phyloP scores from a whole-genome alignment of 2,329 filamentous ascomycete genomes.

The Aspergillus viridinutans region DNA sequence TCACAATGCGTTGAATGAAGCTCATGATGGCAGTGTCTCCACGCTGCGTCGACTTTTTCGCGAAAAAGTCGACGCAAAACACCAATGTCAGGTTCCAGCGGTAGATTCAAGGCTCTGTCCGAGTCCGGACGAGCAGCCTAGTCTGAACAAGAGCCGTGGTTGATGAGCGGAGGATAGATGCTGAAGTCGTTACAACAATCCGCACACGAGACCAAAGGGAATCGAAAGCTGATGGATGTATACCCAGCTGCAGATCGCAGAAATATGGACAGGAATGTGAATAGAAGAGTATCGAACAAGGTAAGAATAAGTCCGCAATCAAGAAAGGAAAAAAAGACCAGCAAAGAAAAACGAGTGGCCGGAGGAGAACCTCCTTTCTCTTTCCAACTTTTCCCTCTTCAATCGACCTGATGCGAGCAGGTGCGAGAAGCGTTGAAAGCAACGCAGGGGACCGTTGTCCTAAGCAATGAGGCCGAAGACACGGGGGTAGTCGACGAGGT shows the following conservation, averaged over 20 bases:
- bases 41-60: slow-evolving; percentile 20
- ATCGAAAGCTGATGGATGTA: slow-evolving; percentile 2
- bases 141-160: background rate
- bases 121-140: background rate
- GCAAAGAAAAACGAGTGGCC: slow-evolving; percentile 36
- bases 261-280: slow-evolving; percentile 2
- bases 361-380: slow-evolving; percentile 41
- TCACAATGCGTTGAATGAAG: slow-evolving; percentile 51
- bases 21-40: slow-evolving; percentile 42
- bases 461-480: slow-evolving; percentile 23
- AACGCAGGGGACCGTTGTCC: slow-evolving; percentile 21
- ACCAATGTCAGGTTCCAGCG: slow-evolving; percentile 9
- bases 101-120: slow-evolving; percentile 5
- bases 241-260: slow-evolving; percentile 1
- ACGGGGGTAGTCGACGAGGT: slow-evolving; percentile 18
- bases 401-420: slow-evolving; percentile 29
- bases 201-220: slow-evolving; percentile 14
- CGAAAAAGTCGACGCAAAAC: slow-evolving; percentile 2
- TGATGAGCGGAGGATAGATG: background rate
- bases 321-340: slow-evolving; percentile 21
- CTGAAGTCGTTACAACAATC: slow-evolving; percentile 2
- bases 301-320: slow-evolving; percentile 17
- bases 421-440: slow-evolving; percentile 23
- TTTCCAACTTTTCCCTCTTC: slow-evolving; percentile 29
- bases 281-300: slow-evolving; percentile 4